Conservation (phyloP, 2,329 filamentous ascomycete genomes). For the Arthrobotrys megalospora region DNA sequence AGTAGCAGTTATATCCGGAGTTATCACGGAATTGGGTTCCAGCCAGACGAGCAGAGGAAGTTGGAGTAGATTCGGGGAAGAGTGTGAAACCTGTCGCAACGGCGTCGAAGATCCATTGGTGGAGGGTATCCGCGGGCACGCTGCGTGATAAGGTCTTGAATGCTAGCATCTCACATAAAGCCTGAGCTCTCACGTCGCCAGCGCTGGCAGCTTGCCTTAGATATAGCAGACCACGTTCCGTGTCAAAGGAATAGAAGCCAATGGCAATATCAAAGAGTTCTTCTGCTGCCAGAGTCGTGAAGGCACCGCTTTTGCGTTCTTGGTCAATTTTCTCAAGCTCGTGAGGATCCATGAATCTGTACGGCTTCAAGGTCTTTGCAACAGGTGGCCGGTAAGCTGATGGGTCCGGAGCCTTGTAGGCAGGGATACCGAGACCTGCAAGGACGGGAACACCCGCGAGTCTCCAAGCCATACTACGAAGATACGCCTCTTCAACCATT, state of each 20-base stretch:
- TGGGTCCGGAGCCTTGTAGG: constrained; percentile 30
- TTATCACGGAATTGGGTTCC: constrained; percentile 52
- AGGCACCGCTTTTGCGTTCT: constrained; percentile 42
- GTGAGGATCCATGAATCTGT: constrained; percentile 46
- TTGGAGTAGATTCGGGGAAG: background rate
- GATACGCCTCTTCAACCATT: constrained; percentile 48
- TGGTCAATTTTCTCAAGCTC: constrained; percentile 47
- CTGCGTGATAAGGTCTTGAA: background rate
- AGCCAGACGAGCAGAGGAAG: constrained; percentile 6
- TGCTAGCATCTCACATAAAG: constrained; percentile 35
- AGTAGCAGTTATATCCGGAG: constrained; percentile 46
- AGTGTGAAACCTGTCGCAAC: constrained; percentile 46
- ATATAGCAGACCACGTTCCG: constrained; percentile 40
- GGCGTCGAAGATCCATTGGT: constrained; percentile 55
- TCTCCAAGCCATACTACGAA: constrained; percentile 44
- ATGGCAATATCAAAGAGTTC: constrained; percentile 54
- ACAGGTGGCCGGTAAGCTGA: constrained; percentile 24
- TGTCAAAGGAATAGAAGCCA: constrained; percentile 52
- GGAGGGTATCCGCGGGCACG: constrained; percentile 43
- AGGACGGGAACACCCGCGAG: constrained; percentile 14
- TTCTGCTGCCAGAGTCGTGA: constrained; percentile 39
- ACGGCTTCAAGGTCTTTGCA: background rate
- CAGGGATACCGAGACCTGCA: constrained; percentile 34
- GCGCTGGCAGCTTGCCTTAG: constrained; percentile 43
- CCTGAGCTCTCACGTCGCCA: constrained; percentile 52